A percentile compares a stretch with the other conserved stretches of the same genome.
Evolutionary conservation across 2,329 filamentous ascomycete genomes (phyloP).

Genomic region (Calonectria leucothoes): DNA sequence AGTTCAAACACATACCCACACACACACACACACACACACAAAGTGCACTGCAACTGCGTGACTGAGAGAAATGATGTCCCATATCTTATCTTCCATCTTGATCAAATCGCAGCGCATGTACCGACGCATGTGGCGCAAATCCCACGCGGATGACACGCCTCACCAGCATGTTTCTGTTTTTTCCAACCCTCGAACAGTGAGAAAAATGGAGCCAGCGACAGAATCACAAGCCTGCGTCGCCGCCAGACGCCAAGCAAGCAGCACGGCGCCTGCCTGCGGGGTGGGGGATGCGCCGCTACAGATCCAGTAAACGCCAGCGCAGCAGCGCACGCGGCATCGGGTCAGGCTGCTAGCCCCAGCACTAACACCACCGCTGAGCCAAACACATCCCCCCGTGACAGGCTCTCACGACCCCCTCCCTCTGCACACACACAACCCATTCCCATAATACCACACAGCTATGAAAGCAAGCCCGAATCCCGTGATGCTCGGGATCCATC

Average conservation of each 20-base stretch:
- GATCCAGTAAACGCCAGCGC: neutral
- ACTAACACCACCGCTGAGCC: neutral
- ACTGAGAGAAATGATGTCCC: neutral
- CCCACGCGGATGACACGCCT: neutral
- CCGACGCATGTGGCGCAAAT: neutral
- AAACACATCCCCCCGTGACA: neutral
- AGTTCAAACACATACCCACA: neutral
- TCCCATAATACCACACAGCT: neutral
- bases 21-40: neutral
- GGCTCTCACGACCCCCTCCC: neutral
- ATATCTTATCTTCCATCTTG: neutral
- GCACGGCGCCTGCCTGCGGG: neutral
- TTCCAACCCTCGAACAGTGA: neutral
- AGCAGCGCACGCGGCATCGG: neutral
- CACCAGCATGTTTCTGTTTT: neutral
- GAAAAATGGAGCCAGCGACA: neutral
- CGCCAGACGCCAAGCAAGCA: neutral
- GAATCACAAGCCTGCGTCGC: neutral
- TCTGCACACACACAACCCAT: neutral
- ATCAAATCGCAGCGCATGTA: neutral
- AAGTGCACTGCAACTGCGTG: neutral
- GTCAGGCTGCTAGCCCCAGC: neutral
- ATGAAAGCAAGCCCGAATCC: neutral
- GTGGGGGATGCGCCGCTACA: neutral
- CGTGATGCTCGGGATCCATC: constrained; percentile 14